Evolutionary conservation across 164 flowering plant species (phyloP), one percentile per base, ranked within the genome.

Genomic region (Chloranthus sessilifolius): DNA sequence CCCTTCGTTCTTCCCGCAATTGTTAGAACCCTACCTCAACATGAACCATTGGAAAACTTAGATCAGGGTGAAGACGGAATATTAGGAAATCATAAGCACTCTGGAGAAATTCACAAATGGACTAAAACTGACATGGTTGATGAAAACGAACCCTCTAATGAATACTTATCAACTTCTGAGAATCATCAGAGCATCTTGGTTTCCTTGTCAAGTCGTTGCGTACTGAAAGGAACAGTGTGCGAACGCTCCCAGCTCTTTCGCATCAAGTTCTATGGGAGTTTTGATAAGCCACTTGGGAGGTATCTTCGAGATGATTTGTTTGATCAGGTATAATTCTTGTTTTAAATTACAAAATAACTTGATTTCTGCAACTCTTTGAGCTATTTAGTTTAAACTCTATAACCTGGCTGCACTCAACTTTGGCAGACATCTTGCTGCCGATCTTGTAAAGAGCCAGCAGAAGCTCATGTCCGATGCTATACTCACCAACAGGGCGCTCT

Each of bases 221-320:
- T 82, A 23, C 62, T 66, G 34, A 88, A 80, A 65, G 90, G 80
- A 67, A 78, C 78, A 45, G 88, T 83, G 16, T 91, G 96, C 66
- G 95, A 81, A 64, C 90, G 82, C 25, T 81, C 95, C 47, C 79
- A 82, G 31, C 89, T 90, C 37, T 52, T 77, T 48, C 91, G 95
- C 3, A 80, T 91, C 29, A 88, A 83, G 69, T 91, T 88, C 52
- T 91, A 91, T 70, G 92, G 98, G 17, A 70, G 67, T 56, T 83
- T 76, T 65, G 98, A 91, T 66, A 91, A 85, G 69, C 98, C 98
- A 50, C 83, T 91, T 12, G 98, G 98, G 44, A 77, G 79, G 68
- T 85, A 74, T 72, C 88, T 91, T 58, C 80, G 64, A 28, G 83
- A 85, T 69, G 88, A 88, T 59, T 73, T 91, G 50, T 88, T 91